Evolutionary conservation across 805 yeast species (phyloP).

Genomic region (Wickerhamiella azyma): DNA sequence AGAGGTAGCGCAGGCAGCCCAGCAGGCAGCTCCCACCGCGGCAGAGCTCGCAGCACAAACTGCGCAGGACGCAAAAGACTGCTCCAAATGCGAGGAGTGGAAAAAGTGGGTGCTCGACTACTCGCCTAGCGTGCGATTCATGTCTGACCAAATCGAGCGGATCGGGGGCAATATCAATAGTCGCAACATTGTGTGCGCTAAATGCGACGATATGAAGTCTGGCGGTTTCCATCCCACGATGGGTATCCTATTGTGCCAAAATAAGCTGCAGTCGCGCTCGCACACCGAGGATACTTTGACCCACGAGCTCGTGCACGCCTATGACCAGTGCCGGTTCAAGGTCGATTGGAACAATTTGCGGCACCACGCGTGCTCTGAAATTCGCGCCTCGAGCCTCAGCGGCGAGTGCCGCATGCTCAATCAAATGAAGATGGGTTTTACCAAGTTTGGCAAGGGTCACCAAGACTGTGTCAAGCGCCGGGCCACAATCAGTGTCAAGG

Average conservation of each 20-base stretch:
- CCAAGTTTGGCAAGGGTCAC: conserved; percentile 59
- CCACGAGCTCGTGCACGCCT: conserved; percentile 88
- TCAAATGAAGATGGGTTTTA: conserved; percentile 49
- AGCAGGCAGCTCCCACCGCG: neutral
- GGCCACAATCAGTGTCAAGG: conserved; percentile 71
- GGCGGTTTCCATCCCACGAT: conserved; percentile 90
- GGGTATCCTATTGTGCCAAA: conserved; percentile 80
- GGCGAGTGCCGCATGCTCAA: conserved; percentile 91
- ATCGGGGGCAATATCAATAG: conserved; percentile 40
- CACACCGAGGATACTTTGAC: conserved; percentile 83
- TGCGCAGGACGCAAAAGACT: conserved; percentile 44
- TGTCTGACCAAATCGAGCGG: conserved; percentile 70
- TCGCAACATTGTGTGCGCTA: conserved; percentile 56
- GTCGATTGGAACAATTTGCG: conserved; percentile 73
- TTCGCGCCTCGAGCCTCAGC: conserved; percentile 80
- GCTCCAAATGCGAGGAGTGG: conserved; percentile 57
- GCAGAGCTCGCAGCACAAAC: too few relatives aligned
- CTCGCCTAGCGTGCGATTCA: conserved; percentile 75
- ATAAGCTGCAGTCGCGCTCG: conserved; percentile 57
- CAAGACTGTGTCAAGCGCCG: conserved; percentile 84
- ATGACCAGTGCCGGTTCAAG: conserved; percentile 76
- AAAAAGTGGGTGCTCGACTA: conserved; percentile 60
- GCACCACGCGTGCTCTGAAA: conserved; percentile 96
- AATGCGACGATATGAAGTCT: conserved; percentile 67
- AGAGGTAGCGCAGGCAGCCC: neutral